phyloP scores from a whole-genome alignment of 768 basidiomycete genomes.

The Candolleomyces efflorescens region DNA sequence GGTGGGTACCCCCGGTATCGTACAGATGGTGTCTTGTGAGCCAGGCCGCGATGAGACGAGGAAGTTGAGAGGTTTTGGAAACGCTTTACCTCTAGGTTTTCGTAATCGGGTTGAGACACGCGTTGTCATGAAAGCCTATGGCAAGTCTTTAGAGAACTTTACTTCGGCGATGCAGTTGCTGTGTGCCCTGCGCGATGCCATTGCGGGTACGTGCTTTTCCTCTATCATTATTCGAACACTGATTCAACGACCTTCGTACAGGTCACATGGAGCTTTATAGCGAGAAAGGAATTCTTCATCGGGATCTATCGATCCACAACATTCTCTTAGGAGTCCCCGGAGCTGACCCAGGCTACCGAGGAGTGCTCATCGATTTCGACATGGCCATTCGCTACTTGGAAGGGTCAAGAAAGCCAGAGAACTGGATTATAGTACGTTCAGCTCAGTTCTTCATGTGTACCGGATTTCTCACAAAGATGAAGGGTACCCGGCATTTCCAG shows the following conservation, averaged over 20 bases:
- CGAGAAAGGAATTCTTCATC: too few species aligned
- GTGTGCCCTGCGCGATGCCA: neutral
- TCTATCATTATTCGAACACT: too few species aligned
- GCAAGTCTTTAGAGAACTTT: neutral
- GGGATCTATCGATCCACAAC: neutral
- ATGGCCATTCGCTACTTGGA: too few species aligned
- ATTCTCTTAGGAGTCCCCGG: neutral
- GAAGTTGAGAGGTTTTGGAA: too few species aligned
- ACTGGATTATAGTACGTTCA: too few species aligned
- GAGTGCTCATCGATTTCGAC: neutral
- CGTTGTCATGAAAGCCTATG: neutral
- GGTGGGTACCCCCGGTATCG: neutral
- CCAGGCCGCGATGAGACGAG: neutral
- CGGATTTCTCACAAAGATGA: too few species aligned
- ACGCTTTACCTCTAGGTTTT: too few species aligned
- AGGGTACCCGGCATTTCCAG: too few species aligned
- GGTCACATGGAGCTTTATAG: neutral
- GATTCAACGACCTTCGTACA: neutral
- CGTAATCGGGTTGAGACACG: neutral
- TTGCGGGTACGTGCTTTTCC: neutral
- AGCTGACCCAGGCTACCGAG: neutral
- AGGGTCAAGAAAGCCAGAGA: too few species aligned
- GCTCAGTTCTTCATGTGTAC: too few species aligned
- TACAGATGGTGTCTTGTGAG: neutral
- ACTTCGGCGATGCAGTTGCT: neutral